Base-by-base conservation (phyloP, 306 rosid genomes). In the Sesbania bispinosa region DNA sequence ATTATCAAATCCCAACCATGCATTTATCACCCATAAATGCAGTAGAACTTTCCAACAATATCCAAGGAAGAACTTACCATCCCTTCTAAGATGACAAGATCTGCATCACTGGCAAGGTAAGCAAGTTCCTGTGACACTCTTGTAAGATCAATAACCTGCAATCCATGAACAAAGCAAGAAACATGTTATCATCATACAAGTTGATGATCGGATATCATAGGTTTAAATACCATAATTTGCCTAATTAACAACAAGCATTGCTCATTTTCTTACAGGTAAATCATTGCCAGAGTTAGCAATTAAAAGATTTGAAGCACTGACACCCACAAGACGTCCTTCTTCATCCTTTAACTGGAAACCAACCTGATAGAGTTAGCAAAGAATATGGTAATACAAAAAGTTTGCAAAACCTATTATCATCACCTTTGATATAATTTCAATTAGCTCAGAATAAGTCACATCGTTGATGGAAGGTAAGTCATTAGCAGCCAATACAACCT, bases 401-500 rank as follows among this genome's bases (percentile, higher is more conserved):
- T 21, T 33, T 26, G 51, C 21, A 36, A 52, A 43, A 32, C 5
- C 9, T 19, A 16, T 29, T 59, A 54, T 75, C 26, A 21, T 73
- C 73, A 89, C 99, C 97, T 86, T 86, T 4, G 93, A 53, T 75
- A 94, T 76, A 45, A 94, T 91, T 76, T 87, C 95, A 77, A 94
- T 72, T 79, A 94, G 82, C 80, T 94, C 97, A 33, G 80, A 35
- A 78, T 88, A 86, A 68, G 97, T 91, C 45, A 94, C 81, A 21
- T 94, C 97, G 16, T 94, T 94, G 82, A 94, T 91, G 43, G 99
- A 89, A 68, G 99, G 99, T 73, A 94, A 86, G 75, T 94, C 97
- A 73, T 94, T 94, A 71, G 99, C 97, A 10, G 99, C 97, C 81
- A 94, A 82, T 77, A 94, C 89, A 62, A 94, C 99, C 99, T 94